These are phyloP conservation scores for Theileria luwenshuni DNA, from an alignment of 169 alveolate genomes.

Conservation along the genomic window DNA sequence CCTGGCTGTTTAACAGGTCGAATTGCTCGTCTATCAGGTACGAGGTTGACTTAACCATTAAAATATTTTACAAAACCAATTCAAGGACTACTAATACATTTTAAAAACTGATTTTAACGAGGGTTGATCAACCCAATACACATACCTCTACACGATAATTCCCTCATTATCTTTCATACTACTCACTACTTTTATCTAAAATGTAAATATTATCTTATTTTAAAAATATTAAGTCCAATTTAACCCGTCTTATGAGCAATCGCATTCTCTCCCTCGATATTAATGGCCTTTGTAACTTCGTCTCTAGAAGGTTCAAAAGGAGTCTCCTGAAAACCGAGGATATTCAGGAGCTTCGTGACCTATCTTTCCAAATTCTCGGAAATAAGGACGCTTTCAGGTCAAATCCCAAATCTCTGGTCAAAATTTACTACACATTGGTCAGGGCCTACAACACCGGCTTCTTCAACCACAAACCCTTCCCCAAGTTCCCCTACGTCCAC, in stretches of 20 bases:
- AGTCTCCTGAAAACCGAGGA: conserved; percentile 24
- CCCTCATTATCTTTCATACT: too few relatives aligned
- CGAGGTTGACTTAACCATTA: conserved; percentile 53
- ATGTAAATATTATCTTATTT: too few relatives aligned
- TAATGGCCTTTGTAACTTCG: too few relatives aligned
- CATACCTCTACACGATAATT: too few relatives aligned
- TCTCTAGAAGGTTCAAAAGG: conserved; percentile 25
- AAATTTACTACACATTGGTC: conserved; percentile 38
- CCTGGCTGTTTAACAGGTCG: conserved; percentile 33
- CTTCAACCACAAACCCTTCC: not conserved
- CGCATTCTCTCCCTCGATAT: too few relatives aligned
- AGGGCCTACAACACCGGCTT: conserved; percentile 34
- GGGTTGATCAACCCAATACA: too few relatives aligned
- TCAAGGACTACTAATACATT: too few relatives aligned
- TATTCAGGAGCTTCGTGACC: conserved; percentile 39
- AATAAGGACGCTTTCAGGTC: conserved; percentile 8
- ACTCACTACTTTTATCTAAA: too few relatives aligned
- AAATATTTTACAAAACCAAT: too few relatives aligned
- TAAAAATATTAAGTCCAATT: too few relatives aligned
- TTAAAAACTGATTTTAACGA: too few relatives aligned
- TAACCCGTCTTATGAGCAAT: too few relatives aligned
- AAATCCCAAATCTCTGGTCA: conserved; percentile 25
- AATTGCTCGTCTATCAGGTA: conserved; percentile 57
- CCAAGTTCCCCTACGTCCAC: not conserved
- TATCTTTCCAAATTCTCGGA: conserved; percentile 45